A percentile compares a stretch with the other conserved stretches of the same genome.
These are phyloP conservation scores for Cryptomeria japonica DNA, from an alignment of 75 land plant genomes.

Conservation along the genomic window DNA sequence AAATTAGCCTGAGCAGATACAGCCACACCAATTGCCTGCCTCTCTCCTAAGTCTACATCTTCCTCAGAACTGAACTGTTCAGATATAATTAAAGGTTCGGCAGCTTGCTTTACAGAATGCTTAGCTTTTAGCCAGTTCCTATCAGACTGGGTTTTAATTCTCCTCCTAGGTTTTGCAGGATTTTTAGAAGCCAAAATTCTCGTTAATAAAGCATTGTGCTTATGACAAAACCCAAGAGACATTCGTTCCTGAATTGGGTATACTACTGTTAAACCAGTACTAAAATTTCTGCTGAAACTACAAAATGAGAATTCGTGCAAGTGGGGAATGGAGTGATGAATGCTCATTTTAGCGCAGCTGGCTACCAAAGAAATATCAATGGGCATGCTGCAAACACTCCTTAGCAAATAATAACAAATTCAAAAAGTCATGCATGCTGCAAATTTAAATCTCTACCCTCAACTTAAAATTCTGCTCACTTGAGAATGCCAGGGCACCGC, in stretches of 20 bases:
- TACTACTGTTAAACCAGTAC: neutral
- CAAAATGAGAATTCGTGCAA: neutral
- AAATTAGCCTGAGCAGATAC: conserved; percentile 91
- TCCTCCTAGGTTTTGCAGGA: conserved; percentile 11
- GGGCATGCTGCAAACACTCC: neutral
- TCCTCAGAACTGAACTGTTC: neutral
- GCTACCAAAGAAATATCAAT: neutral
- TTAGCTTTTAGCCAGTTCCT: conserved; percentile 45
- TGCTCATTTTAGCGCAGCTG: conserved; percentile 7
- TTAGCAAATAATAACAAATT: neutral
- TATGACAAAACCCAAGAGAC: neutral
- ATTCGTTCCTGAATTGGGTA: neutral
- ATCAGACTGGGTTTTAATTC: conserved; percentile 16
- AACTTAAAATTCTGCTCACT: neutral
- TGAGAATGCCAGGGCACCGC: neutral
- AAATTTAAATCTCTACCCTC: neutral
- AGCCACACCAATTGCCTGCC: conserved; percentile 78
- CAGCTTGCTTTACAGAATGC: conserved; percentile 27
- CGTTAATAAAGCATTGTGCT: neutral
- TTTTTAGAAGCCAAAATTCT: conserved; percentile 9
- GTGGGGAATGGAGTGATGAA: neutral
- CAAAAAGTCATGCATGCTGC: neutral
- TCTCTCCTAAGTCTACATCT: neutral
- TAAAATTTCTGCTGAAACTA: neutral
- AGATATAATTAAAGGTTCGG: conserved; percentile 12